Percentiles rank a stretch among this genome's conserved stretches.
Conservation (phyloP, 805 yeast species). For the Zygotorulaspora danielsina region DNA sequence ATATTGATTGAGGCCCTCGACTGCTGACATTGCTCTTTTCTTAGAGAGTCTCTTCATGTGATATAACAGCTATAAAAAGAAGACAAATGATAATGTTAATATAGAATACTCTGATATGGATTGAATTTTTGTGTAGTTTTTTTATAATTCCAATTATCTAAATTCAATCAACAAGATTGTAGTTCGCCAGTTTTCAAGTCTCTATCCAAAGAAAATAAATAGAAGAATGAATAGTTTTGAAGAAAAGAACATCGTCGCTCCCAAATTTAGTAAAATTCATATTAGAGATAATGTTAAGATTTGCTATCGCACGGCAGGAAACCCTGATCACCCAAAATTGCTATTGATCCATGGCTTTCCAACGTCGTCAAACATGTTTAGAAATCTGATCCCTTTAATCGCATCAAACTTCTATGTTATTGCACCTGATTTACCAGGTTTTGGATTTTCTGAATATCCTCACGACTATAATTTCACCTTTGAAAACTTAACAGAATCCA, state of each 20-base stretch:
- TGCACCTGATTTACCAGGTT: slow-evolving; percentile 47
- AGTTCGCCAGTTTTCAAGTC: no score
- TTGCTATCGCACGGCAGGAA: slow-evolving; percentile 41
- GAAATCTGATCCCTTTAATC: slow-evolving; percentile 38
- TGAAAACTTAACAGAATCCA: slow-evolving; percentile 33
- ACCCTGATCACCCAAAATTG: slow-evolving; percentile 34
- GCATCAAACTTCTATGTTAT: slow-evolving; percentile 37
- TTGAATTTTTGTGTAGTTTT: no score
- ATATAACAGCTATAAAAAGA: no score
- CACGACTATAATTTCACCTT: slow-evolving; percentile 32
- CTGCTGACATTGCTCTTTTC: no score
- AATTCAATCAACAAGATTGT: no score
- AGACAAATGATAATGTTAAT: no score
- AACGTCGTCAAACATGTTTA: slow-evolving; percentile 40
- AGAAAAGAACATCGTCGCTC: slow-evolving; percentile 1
- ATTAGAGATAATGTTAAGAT: slow-evolving; percentile 25
- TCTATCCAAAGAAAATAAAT: neutral
- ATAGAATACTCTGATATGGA: no score
- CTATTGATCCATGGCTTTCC: slow-evolving; percentile 45
- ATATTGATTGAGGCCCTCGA: no score
- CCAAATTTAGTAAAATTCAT: neutral
- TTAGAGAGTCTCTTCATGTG: no score
- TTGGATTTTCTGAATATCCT: slow-evolving; percentile 38
- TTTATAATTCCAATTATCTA: no score
- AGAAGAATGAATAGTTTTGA: neutral